Evolutionary conservation across 1,284 basidiomycete genomes (phyloP).

Genomic region (Ceratobasidium sp.): DNA sequence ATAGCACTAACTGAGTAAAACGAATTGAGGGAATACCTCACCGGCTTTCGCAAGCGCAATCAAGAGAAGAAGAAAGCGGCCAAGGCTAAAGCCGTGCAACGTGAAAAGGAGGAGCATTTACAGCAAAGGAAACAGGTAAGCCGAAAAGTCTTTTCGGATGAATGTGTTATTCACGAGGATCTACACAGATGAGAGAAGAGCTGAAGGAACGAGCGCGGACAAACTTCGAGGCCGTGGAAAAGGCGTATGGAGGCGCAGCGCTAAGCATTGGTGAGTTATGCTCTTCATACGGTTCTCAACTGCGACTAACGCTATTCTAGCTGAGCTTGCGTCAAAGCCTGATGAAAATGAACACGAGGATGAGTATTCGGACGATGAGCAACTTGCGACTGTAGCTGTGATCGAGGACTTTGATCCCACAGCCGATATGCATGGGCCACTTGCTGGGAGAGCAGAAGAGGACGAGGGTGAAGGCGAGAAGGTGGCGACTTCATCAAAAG

Average conservation of each 20-base stretch:
- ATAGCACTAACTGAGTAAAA: constrained; percentile 10
- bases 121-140: constrained; percentile 71
- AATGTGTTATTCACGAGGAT: constrained; percentile 14
- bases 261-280: constrained; percentile 24
- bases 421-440: constrained; percentile 28
- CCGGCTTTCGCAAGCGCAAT: constrained; percentile 87
- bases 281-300: constrained; percentile 35
- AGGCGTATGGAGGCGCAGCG: constrained; percentile 63
- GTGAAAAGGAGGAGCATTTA: constrained; percentile 71
- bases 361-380: constrained; percentile 75
- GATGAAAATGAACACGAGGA: constrained; percentile 56
- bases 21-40: constrained; percentile 72
- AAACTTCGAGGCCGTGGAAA: constrained; percentile 73
- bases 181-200: constrained; percentile 64
- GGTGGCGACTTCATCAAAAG: constrained; percentile 39
- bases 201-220: constrained; percentile 71
- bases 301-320: constrained; percentile 35
- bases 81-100: constrained; percentile 67
- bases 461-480: neutral
- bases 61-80: constrained; percentile 73
- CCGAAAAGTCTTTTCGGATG: constrained; percentile 29
- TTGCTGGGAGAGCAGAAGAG: neutral
- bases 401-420: constrained; percentile 73
- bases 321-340: neutral
- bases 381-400: constrained; percentile 80